Evolutionary conservation across 805 yeast genomes (phyloP).

Genomic region (Citeromyces nyonsensis): DNA sequence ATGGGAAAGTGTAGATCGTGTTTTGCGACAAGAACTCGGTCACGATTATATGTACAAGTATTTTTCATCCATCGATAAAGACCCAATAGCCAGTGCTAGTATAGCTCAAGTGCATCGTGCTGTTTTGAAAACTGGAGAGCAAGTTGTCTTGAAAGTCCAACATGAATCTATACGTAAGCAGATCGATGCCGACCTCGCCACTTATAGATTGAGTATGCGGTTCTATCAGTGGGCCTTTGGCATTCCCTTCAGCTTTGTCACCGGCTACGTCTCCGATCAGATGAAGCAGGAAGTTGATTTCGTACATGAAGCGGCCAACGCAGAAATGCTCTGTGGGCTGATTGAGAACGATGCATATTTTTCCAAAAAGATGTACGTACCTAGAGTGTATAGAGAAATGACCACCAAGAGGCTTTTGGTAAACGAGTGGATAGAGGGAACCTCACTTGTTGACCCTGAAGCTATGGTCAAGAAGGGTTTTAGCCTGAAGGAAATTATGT

Average conservation of each 20-base stretch:
- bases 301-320: slow-evolving; percentile 36
- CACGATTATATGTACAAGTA: slow-evolving; percentile 16
- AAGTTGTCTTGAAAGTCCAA: slow-evolving; percentile 54
- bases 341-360: slow-evolving; percentile 27
- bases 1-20: slow-evolving; percentile 28
- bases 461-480: slow-evolving; percentile 29
- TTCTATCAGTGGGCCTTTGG: slow-evolving; percentile 44
- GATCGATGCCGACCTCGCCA: slow-evolving; percentile 40
- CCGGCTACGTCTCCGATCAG: slow-evolving; percentile 40
- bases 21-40: slow-evolving; percentile 25
- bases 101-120: slow-evolving; percentile 60
- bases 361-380: slow-evolving; percentile 32
- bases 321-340: slow-evolving; percentile 18
- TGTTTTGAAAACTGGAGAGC: slow-evolving; percentile 23
- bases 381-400: slow-evolving; percentile 27
- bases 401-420: slow-evolving; percentile 37
- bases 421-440: slow-evolving; percentile 56
- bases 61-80: slow-evolving; percentile 31
- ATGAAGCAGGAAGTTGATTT: slow-evolving; percentile 50
- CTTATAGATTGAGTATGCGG: slow-evolving; percentile 34
- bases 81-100: slow-evolving; percentile 62
- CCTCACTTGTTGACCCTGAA: slow-evolving; percentile 23
- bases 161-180: slow-evolving; percentile 49
- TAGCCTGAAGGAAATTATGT: slow-evolving; percentile 25
- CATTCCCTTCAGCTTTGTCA: slow-evolving; percentile 42